Base-by-base conservation (phyloP, 2,329 filamentous ascomycete species). In the Xylariaceae sp. region DNA sequence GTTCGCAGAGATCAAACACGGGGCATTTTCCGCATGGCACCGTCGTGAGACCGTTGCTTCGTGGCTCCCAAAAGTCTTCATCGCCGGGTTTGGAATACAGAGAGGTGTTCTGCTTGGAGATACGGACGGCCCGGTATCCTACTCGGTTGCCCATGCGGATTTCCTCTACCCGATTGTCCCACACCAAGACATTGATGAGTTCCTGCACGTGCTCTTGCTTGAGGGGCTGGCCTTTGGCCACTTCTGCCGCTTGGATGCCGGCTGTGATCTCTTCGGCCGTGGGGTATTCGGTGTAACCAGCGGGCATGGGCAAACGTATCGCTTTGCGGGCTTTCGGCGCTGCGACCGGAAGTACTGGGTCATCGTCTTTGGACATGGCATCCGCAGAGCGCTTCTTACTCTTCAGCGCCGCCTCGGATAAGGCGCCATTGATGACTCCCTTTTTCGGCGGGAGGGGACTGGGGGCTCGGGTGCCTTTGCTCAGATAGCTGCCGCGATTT, bases 11-110 rank as follows among this genome's bases (percentile, higher is more conserved):
- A 59, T 94, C 88, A 72, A 96, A 96, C 2, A 97, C 93, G 0
- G 94, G 94, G 73, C 94, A 99, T 57, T 86, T 82, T 1, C 93
- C 92, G 73, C 94, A 99, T 0, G 94, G 94, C 2, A 88, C 87
- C 73, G 97, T 92, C 1, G 90, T 95, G 65, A 93, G 85, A 2
- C 89, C 89, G 67, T 92, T 96, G 65, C 80, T 69, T 55, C 76
- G 76, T 13, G 77, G 74, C 54, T 78, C 77, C 58, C 69, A 70
- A 54, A 67, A 68, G 59, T 72, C 70, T 8, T 71, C 69, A 50
- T 64, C 66, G 60, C 67, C 66, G 4, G 68, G 63, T 23, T 64
- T 67, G 45, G 66, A 63, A 54, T 65, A 64, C 9, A 68, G 59
- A 8, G 62, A 61, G 37, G 67, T 64, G 55, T 71, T 68, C 37